Conservation (phyloP, 345 rosid species). For the Hibiscus trionum region DNA sequence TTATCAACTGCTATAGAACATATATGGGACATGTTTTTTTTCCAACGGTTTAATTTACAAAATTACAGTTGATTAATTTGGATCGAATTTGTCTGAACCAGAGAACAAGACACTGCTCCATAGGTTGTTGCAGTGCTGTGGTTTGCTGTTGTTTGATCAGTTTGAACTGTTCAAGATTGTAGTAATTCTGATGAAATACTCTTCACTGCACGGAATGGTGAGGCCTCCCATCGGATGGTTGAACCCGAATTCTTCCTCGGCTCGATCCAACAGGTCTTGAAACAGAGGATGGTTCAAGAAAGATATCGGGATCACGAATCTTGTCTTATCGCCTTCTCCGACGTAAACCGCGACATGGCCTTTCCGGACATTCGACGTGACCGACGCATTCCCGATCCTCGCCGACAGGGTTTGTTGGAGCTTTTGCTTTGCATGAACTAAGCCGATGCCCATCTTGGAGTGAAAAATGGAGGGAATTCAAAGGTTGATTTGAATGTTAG, state of each 20-base stretch:
- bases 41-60: background rate
- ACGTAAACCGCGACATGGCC: conserved; percentile 54
- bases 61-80: background rate
- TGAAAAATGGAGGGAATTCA: background rate
- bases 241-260: conserved; percentile 77
- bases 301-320: conserved; percentile 65
- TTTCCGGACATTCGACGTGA: conserved; percentile 35
- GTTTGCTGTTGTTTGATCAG: background rate
- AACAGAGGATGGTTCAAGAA: conserved; percentile 62
- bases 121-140: background rate
- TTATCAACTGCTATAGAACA: background rate
- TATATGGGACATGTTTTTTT: background rate
- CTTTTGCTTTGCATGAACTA: conserved; percentile 63
- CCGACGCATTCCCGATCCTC: conserved; percentile 29
- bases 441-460: conserved; percentile 50
- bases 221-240: conserved; percentile 74
- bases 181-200: conserved; percentile 30
- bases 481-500: background rate
- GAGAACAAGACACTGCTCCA: background rate
- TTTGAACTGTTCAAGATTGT: background rate
- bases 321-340: conserved; percentile 41
- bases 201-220: conserved; percentile 74
- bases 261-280: conserved; percentile 43
- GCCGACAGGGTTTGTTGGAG: conserved; percentile 56
- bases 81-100: background rate